Base-by-base conservation (phyloP, 345 rosid species). In the Lagerstroemia speciosa region DNA sequence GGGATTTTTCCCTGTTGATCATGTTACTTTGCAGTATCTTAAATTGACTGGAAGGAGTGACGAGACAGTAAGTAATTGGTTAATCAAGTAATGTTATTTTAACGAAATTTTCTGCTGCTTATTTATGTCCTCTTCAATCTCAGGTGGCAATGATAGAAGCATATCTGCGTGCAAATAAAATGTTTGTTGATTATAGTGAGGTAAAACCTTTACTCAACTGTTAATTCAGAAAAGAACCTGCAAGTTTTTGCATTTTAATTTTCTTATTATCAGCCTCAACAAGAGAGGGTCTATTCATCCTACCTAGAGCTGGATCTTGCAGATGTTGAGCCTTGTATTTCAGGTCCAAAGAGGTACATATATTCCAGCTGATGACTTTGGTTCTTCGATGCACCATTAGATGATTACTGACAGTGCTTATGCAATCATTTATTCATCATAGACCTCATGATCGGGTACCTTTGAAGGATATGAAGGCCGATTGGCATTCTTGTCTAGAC, bases 1-100 rank as follows among this genome's bases (percentile, higher is more conserved):
- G 99, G 99, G 99, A 31, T 94, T 94, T 80, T 94, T 94, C 89
- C 99, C 97, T 27, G 99, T 94, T 7, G 99, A 94, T 83, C 95
- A 85, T 81, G 97, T 89, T 74, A 88, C 99, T 38, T 73, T 94
- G 67, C 91, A 94, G 71, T 94, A 91, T 80, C 93, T 94, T 60
- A 91, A 84, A 78, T 80, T 94, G 85, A 94, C 99, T 15, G 99
- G 99, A 73, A 88, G 99, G 76, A 94, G 95, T 71, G 97, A 94
- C 62, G 97, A 94, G 72, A 89, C 95, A 27, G 99, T 94, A 74
- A 88, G 93, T 79, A 30, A 69, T 27, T 38, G 45, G 37, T 62
- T 63, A 32, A 30, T 37, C 5, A 33, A 24, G 58, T 11, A 64
- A 36, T 16, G 17, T 62, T 55, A 52, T 55, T 63, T 37, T 37